Base-by-base conservation (phyloP, 2,329 filamentous ascomycete species). In the Akanthomyces muscarius region DNA sequence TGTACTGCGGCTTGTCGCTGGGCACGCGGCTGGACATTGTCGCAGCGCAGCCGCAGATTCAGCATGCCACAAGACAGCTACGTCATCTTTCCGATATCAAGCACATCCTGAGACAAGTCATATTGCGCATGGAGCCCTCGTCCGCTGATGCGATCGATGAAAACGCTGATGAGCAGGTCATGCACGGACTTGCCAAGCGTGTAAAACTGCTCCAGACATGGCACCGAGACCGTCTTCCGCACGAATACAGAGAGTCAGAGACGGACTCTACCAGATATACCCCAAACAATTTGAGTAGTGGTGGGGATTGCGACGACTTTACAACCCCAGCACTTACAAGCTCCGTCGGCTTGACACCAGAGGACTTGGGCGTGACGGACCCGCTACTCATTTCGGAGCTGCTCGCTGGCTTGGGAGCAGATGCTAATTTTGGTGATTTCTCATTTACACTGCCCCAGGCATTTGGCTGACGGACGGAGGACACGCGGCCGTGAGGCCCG, bases 11-110 rank as follows among this genome's bases (percentile, higher is more conserved):
- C 3, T 65, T 73, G 0, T 73, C 72, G 0, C 55, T 74, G 0
- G 67, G 71, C 0, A 70, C 71, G 8, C 66, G 72, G 3, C 66
- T 74, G n/a, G 72, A 74, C 44, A 67, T 74, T 5, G 60, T 74
- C 2, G 71, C 71, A 0, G 67, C 68, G 3, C 68, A 71, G 14
- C 66, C 68, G 0, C 65, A 67, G 8, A 68, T 73, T 3, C 41
- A 65, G 5, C 65, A 69, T n/a, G 63, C 66, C 5, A 68, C 71
- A 3, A 67, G 68, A 0, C 68, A 72, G 42, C 69, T 74, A 1
- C 68, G 71, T 5, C 70, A 69, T 3, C 71, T 73, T 3, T 68
- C 71, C 23, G 72, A 74, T 38, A 66, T 74, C 44, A 63, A 65
- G 1, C 69, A 73, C 28, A 70, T 69, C 0, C 63, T 74, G 2